Base-by-base conservation (phyloP, 176 grass and related monocot genomes). In the Musa beccarii region DNA sequence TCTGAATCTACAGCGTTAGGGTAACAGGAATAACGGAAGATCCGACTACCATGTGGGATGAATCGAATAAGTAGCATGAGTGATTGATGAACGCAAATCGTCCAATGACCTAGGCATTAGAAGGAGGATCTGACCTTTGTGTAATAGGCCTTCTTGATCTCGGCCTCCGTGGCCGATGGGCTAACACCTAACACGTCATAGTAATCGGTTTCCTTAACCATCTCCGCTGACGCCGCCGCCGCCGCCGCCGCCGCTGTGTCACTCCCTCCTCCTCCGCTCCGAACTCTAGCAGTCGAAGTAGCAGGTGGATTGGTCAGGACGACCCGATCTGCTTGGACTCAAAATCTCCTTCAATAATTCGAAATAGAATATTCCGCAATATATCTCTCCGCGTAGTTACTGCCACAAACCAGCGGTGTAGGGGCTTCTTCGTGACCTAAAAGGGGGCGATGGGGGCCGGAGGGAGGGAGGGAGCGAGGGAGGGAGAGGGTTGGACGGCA, bases 141-240 rank as follows among this genome's bases (percentile, higher is more conserved):
- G 79, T 98, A 93, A 76, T 93, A 98, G 9, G 90, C 95, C 72
- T 98, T 98, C 86, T 98, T 98, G 81, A 98, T 98, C 79, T 98
- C 90, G 11, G 90, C 83, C 52, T 98, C 94, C 13, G 86, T 89
- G 57, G 94, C 94, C 10, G 82, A 68, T 16, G 94, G 90, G 68
- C 52, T 76, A 13, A 98, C 86, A 23, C 88, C 94, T 54, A 98
- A 76, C 73, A 98, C 94, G 68, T 98, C 94, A 52, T 98, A 98
- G 86, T 98, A 98, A 20, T 80, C 76, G 23, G 94, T 98, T 56
- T 98, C 94, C 71, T 90, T 91, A 75, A 98, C 94, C 94, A 91
- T 93, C 82, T 85, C 52, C 19, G 66, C 17, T 9, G 20, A 52
- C 54, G 51, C 71, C 77, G 65, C 62, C 24, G 55, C 73, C n/a